phyloP scores from a whole-genome alignment of 2,329 filamentous ascomycete species.

The Hypoxylon sp. region DNA sequence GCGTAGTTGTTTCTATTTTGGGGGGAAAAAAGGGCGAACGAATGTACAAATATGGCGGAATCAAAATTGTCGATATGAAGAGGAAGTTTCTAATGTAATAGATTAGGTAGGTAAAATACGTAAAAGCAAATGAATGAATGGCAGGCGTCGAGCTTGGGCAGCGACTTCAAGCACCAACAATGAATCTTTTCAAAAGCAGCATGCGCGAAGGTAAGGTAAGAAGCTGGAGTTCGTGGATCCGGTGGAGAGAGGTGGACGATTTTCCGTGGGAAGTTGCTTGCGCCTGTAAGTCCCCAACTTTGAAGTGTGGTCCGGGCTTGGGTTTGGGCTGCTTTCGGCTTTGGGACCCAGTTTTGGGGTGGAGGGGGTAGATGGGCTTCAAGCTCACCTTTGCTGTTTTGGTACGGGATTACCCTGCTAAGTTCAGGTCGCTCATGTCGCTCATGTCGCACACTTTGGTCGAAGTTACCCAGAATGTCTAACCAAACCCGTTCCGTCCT shows the following conservation, averaged over 20 bases:
- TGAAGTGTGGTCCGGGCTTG: slow-evolving; percentile 34
- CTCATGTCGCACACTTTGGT: slow-evolving; percentile 8
- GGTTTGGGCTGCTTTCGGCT: slow-evolving; percentile 31
- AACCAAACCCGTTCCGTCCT: slow-evolving; percentile 6
- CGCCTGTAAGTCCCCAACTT: slow-evolving; percentile 14
- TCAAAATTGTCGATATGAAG: slow-evolving; percentile 6
- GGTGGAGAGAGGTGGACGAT: slow-evolving; percentile 38
- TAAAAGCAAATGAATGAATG: slow-evolving; percentile 33
- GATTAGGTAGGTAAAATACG: slow-evolving; percentile 33
- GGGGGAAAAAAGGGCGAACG: slow-evolving; percentile 28
- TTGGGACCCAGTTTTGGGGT: slow-evolving; percentile 20
- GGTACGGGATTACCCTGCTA: slow-evolving; percentile 19
- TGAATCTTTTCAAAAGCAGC: slow-evolving; percentile 34
- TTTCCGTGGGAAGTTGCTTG: slow-evolving; percentile 26
- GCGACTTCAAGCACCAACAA: slow-evolving; percentile 36
- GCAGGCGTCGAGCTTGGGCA: slow-evolving; percentile 28
- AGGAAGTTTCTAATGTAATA: slow-evolving; percentile 18
- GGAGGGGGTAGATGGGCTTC: slow-evolving; percentile 17
- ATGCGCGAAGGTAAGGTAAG: slow-evolving; percentile 40
- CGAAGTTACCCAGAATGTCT: slow-evolving; percentile 28
- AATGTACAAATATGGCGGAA: slow-evolving; percentile 26
- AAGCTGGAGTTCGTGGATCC: slow-evolving; percentile 33
- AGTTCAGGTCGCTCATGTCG: slow-evolving; percentile 6
- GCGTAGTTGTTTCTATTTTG: slow-evolving; percentile 35
- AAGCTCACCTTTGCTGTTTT: slow-evolving; percentile 16